Base-by-base conservation (phyloP, 1,284 basidiomycete species). In the Trichosporon ovoides region DNA sequence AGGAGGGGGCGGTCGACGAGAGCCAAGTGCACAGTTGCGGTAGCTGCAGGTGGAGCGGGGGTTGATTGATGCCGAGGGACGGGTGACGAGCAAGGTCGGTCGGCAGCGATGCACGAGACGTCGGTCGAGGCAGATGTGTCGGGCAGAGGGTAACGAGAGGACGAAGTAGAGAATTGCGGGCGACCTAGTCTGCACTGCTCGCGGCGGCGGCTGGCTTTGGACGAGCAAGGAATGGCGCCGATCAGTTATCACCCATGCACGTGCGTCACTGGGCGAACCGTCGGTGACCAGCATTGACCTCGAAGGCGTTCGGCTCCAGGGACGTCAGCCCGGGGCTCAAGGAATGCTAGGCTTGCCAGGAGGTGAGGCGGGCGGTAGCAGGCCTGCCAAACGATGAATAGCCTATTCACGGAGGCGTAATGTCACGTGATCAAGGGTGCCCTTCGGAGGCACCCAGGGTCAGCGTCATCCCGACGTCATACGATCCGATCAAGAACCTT, bases 211-310 rank as follows among this genome's bases (percentile, higher is more conserved):
- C 43, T 48, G 43, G 22, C 28, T 48, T n/a, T 48, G 43, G 43
- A n/a, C 43, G 43, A 48, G 28, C 22, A 22, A 24, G 28, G 43
- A 24, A 48, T 48, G 43, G 43, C 43, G 43, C 43, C 43, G 43
- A 48, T 48, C 43, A 48, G 43, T 28, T 48, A 48, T 28, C 43
- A 24, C 24, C 38, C 38, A 53, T 53, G 52, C 52, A 53, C 52
- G 52, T 53, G 52, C 52, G 52, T 53, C 52, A 53, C 43, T 48
- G 43, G 28, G 28, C 43, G 24, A 48, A 48, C 43, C 43, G 43
- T 48, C 43, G 28, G 5, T 37, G 35, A 6, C 13, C 35, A 37
- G 19, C n/a, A n/a, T n/a, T n/a, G n/a, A n/a, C n/a, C n/a, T n/a
- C n/a, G n/a, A n/a, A n/a, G n/a, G n/a, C n/a, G n/a, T 28, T 22